These are phyloP conservation scores for Fonsecaea multimorphosa DNA, from an alignment of 2,329 filamentous ascomycete genomes.

Conservation along the genomic window DNA sequence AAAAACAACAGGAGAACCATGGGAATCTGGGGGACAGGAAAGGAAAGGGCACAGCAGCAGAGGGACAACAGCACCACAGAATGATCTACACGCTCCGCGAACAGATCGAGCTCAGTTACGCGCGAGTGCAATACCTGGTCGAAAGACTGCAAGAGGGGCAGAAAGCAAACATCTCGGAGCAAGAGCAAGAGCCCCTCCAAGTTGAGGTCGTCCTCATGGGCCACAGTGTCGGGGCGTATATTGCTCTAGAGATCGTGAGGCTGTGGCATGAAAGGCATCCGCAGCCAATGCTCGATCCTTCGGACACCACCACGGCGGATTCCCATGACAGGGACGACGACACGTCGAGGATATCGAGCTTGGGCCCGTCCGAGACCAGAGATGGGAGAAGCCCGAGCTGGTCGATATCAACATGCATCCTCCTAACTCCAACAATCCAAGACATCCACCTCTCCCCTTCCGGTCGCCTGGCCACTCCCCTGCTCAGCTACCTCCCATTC, in stretches of 20 bases:
- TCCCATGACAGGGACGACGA: neutral
- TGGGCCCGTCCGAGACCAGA: neutral
- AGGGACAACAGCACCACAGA: neutral
- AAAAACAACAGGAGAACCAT: neutral
- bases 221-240: conserved; percentile 76
- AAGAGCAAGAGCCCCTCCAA: conserved; percentile 39
- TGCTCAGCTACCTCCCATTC: conserved; percentile 58
- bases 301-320: neutral
- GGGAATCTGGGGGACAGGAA: neutral
- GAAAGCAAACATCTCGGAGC: conserved; percentile 28
- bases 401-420: conserved; percentile 59
- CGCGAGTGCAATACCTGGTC: conserved; percentile 51
- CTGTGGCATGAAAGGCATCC: conserved; percentile 54
- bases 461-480: conserved; percentile 67
- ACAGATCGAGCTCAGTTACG: conserved; percentile 58
- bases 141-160: conserved; percentile 21
- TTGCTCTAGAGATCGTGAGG: conserved; percentile 71
- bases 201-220: conserved; percentile 72
- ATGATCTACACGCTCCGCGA: conserved; percentile 41
- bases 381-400: conserved; percentile 8
- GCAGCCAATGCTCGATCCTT: too few species aligned
- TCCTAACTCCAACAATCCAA: conserved; percentile 77
- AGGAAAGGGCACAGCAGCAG: neutral
- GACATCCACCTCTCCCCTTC: conserved; percentile 69
- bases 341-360: neutral